Base-by-base conservation (phyloP, 371 early-diverging fungal species). In the Ecytonucleospora hepatopenaei region DNA sequence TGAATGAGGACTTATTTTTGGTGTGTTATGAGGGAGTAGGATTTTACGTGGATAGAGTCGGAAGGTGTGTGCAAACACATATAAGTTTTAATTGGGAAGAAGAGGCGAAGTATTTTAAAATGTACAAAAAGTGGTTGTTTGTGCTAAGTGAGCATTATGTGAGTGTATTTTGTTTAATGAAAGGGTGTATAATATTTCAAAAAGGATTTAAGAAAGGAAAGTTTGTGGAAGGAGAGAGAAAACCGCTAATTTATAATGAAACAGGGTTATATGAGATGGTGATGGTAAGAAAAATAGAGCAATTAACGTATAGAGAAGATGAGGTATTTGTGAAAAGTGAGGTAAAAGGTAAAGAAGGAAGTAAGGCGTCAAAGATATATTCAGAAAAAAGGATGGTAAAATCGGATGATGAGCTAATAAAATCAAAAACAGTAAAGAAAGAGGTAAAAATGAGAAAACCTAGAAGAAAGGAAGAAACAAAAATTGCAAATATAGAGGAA, bases 21-120 rank as follows among this genome's bases (percentile, higher is more conserved):
- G 48, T 76, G 0, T 71, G 73, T 34, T 78, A 68, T 40, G 61
- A 71, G 46, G 30, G 68, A 26, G 24, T 78, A 26, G 80, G 78
- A 19, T 76, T 78, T 33, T 65, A 60, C 31, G 65, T 78, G 28
- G 75, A 80, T 57, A 48, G 21, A 26, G 34, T 40, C 32, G 80
- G 80, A n/a, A 56, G 57, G 33, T 55, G 64, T n/a, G 68, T 54
- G 26, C 54, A 67, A 8, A 53, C 54, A 28, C 27, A 69, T 30
- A 31, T 77, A 5, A 48, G 71, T 17, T 80, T 78, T 63, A 59
- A 68, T 23, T 80, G 80, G 80, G 59, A 73, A 17, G 61, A 47
- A 24, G 28, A 5, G 19, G 72, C 67, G 19, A 4, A 54, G 17
- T 32, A 64, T 27, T 74, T 74, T 35, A 62, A 62, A 48, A n/a